Percentiles rank a stretch among this genome's conserved stretches.
These are phyloP conservation scores for Ustilago bromivora DNA, from an alignment of 1,284 basidiomycete species.

Conservation along the genomic window DNA sequence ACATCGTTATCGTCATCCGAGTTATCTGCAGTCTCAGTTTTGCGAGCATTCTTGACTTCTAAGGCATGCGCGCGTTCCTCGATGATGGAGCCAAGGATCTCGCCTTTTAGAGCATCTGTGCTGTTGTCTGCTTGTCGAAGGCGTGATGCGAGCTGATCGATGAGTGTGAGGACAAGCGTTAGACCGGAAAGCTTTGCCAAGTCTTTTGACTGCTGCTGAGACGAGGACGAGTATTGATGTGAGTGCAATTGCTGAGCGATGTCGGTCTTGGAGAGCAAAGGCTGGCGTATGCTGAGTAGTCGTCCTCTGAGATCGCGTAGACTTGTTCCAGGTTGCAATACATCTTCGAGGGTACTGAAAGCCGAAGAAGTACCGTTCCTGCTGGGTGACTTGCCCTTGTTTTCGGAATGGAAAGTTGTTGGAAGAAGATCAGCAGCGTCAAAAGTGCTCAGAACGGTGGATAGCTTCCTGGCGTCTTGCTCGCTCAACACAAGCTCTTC, in stretches of 20 bases:
- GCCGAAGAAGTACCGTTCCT: neutral
- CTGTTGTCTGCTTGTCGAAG: slow-evolving; percentile 25
- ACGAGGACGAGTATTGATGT: neutral
- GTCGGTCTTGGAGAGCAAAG: slow-evolving; percentile 27
- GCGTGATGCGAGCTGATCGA: slow-evolving; percentile 46
- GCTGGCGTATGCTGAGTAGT: slow-evolving; percentile 20
- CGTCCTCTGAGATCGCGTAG: slow-evolving; percentile 32
- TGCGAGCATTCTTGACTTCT: slow-evolving; percentile 24
- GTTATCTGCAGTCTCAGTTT: neutral
- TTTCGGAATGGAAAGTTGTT: slow-evolving; percentile 1
- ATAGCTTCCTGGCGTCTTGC: slow-evolving; percentile 27
- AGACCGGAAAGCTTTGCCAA: slow-evolving; percentile 25
- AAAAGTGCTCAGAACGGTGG: slow-evolving; percentile 18
- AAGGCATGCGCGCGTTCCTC: slow-evolving; percentile 22
- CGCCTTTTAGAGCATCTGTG: slow-evolving; percentile 23
- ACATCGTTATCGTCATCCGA: neutral
- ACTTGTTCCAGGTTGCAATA: slow-evolving; percentile 22
- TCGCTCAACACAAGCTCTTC: slow-evolving; percentile 27
- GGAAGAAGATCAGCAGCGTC: slow-evolving; percentile 11
- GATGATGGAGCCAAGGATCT: slow-evolving; percentile 22
- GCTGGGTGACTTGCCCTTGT: slow-evolving; percentile 19
- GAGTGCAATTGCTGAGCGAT: slow-evolving; percentile 17
- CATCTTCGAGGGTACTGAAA: slow-evolving; percentile 8
- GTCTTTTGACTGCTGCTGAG: slow-evolving; percentile 13
- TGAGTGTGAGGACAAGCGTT: slow-evolving; percentile 35